Percentiles rank a stretch among this genome's conserved stretches.
Evolutionary conservation across 2,329 filamentous ascomycete species (phyloP).

Genomic region (Blastomyces silverae): DNA sequence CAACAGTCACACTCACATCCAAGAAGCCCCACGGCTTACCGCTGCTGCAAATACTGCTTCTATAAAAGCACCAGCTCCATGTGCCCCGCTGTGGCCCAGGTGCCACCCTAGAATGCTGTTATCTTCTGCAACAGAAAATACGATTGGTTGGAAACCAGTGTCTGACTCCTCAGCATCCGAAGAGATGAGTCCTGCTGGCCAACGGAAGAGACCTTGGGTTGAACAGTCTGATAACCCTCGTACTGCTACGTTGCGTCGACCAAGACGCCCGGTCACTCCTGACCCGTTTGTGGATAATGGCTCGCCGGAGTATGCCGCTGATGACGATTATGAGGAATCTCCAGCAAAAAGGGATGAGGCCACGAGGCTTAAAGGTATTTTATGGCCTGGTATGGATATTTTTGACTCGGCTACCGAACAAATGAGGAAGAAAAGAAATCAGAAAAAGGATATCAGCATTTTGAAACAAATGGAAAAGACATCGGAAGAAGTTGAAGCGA

Average conservation of each 20-base stretch:
- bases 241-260: slow-evolving; percentile 1
- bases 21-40: not conserved
- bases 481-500: slow-evolving; percentile 41
- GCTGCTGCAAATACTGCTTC: not conserved
- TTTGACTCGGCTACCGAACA: slow-evolving; percentile 47
- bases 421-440: slow-evolving; percentile 46
- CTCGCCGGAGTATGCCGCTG: slow-evolving; percentile 22
- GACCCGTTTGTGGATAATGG: slow-evolving; percentile 23
- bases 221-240: slow-evolving; percentile 3
- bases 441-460: slow-evolving; percentile 45
- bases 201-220: slow-evolving; percentile 13
- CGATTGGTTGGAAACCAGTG: slow-evolving; percentile 17
- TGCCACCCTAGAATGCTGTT: slow-evolving; percentile 9
- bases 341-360: slow-evolving; percentile 30
- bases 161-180: slow-evolving; percentile 17
- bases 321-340: slow-evolving; percentile 24
- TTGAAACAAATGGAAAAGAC: slow-evolving; percentile 43
- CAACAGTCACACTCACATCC: slow-evolving; percentile 1
- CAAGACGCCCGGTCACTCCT: slow-evolving; percentile 16
- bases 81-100: slow-evolving; percentile 16
- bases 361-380: slow-evolving; percentile 42
- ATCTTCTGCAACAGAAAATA: slow-evolving; percentile 6
- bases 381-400: slow-evolving; percentile 48
- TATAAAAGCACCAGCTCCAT: slow-evolving; percentile 7
- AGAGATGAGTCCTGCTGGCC: slow-evolving; percentile 19